Percentiles rank a stretch among this genome's conserved stretches.
Evolutionary conservation across 495 filamentous ascomycete genomes (phyloP).

Genomic region (Lepraria neglecta): DNA sequence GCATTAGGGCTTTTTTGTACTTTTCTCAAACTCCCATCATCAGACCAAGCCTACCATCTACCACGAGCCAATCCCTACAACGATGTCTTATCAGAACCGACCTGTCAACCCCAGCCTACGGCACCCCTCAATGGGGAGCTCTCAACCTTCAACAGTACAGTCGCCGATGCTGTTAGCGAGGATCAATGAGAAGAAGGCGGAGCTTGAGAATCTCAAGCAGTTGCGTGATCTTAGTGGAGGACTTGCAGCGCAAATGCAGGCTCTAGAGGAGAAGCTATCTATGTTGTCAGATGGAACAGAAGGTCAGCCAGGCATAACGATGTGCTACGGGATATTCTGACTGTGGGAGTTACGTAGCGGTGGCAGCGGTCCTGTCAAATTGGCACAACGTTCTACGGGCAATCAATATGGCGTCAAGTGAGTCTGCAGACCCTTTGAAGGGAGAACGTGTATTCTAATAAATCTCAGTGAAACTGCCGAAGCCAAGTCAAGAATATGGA

Average conservation of each 20-base stretch:
- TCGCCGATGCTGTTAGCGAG: constrained; percentile 77
- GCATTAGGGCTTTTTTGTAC: too few species aligned
- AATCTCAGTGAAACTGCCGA: constrained; percentile 50
- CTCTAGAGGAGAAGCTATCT: constrained; percentile 75
- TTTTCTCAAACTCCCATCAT: too few species aligned
- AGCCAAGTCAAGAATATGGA: constrained; percentile 40
- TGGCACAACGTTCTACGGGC: constrained; percentile 93
- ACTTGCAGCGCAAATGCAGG: constrained; percentile 85
- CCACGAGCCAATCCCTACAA: neutral
- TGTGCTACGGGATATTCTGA: constrained; percentile 18
- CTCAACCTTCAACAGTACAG: constrained; percentile 40
- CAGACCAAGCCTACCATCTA: too few species aligned
- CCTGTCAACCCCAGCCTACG: constrained; percentile 58
- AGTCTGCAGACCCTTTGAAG: constrained; percentile 30
- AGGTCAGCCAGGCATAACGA: constrained; percentile 45
- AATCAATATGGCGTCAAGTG: constrained; percentile 94
- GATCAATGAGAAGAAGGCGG: constrained; percentile 88
- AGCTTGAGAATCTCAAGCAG: constrained; percentile 82
- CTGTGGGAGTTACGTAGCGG: constrained; percentile 49
- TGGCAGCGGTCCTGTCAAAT: constrained; percentile 86
- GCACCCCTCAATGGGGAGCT: constrained; percentile 49
- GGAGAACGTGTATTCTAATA: neutral
- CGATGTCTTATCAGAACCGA: constrained; percentile 54
- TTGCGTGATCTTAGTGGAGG: constrained; percentile 82
- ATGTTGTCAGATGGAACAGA: constrained; percentile 91